Evolutionary conservation across 2,329 filamentous ascomycete species (phyloP), one percentile per base, ranked within the genome.

Genomic region (Cytospora mali): DNA sequence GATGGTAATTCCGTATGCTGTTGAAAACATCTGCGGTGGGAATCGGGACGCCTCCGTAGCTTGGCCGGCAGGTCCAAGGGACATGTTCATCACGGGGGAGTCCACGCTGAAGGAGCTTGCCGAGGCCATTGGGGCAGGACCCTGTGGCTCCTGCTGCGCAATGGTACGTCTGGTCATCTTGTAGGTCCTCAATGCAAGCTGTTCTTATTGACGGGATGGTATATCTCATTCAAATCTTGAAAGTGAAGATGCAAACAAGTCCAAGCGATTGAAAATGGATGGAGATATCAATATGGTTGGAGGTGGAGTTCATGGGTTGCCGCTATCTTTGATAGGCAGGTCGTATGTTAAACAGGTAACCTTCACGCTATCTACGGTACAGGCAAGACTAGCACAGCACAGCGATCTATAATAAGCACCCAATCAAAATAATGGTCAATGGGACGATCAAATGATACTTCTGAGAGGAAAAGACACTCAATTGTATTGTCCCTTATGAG

Each of bases 1-100:
- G 33, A 65, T 64, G 9, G 53, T 57, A 29, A 64, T 61, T 3
- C 64, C 64, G 14, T 61, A 61, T 6, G 57, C 57, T 48, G 62
- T 65, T 6, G 64, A 65, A 10, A 55, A 65, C 6, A 65, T 11
- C 28, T 64, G 56, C 16, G 25, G 9, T 5, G 64, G 64, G 6
- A 65, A 48, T 4, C 33, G 55, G 11, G 13, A 10, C 9, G 33
- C 18, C 16, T 35, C 16, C 1, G 39, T 11, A 16, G 6, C 5
- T 2, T 50, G 14, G 21, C 5, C 23, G 3, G 35, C n/a, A 10
- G 61, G 18, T 42, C 60, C 29, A 35, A 56, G 11, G 16, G 63
- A 46, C 55, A 62, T 21, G 1, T 60, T 59, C 28, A 27, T 21
- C 42, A 23, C 42, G 5, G 42, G 13, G 2, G 42, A 0, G n/a